Base-by-base conservation (phyloP, 257 asterid species). In the Plantago major region DNA sequence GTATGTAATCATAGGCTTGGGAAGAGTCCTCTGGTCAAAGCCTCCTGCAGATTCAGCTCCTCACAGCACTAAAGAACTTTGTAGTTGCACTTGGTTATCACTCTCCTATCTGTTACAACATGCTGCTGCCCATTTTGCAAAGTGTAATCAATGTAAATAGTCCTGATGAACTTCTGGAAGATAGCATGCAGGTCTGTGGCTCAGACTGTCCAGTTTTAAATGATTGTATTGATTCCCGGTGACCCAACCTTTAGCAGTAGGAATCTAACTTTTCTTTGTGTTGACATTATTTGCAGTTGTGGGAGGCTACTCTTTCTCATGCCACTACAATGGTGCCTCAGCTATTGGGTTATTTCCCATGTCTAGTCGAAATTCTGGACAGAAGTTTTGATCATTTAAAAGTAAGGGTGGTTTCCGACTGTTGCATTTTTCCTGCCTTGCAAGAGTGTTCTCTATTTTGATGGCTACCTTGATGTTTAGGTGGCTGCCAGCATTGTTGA, bases 11-110 rank as follows among this genome's bases (percentile, higher is more conserved):
- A 11, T 55, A 93, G 99, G 92, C 87, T 40, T 93, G 99, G 99
- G 95, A 93, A 72, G 96, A 89, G 72, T 87, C 97, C 70, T 74
- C 92, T 68, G 92, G 94, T 72, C 92, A 89, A 83, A 93, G 90
- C 78, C 97, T 93, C 78, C 78, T 93, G 83, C 96, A 89, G 86
- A 93, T 93, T 80, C 99, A 93, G 84, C 97, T 93, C 72, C 96
- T 93, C 72, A 54, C 86, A 60, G 96, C 99, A 49, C 78, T 89
- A 46, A 93, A 85, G 80, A 89, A 87, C 81, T 89, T 89, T 65
- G 86, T 93, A 11, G 80, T 74, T 72, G 91, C 99, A 64, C 94
- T 93, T 59, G 97, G 95, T 67, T 79, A 78, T 74, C 96, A 87
- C 69, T 89, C 96, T 58, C 82, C 95, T 67, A 77, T 76, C 62